Conservation (phyloP, 331 rosid species). For the Cydonia oblonga region DNA sequence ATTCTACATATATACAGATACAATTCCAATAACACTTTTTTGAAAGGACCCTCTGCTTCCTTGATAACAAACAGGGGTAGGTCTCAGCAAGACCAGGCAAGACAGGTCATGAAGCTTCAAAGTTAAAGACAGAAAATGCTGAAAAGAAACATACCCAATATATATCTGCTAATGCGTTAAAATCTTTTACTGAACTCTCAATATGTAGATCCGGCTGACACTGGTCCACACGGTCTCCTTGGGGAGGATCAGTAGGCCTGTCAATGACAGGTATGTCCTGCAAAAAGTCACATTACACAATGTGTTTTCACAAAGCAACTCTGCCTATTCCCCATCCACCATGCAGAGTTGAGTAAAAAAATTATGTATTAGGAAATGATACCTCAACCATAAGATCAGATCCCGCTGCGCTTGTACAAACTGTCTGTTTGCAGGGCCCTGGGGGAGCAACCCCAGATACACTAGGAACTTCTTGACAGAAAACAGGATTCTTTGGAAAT, state of each 20-base stretch:
- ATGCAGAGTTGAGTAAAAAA: neutral
- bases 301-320: slow-evolving; percentile 15
- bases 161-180: slow-evolving; percentile 54
- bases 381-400: slow-evolving; percentile 46
- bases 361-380: slow-evolving; percentile 11
- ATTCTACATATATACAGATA: neutral
- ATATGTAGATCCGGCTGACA: slow-evolving; percentile 39
- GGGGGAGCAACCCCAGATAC: slow-evolving; percentile 31
- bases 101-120: neutral
- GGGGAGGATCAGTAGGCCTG: slow-evolving; percentile 37
- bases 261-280: slow-evolving; percentile 49
- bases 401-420: slow-evolving; percentile 29
- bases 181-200: slow-evolving; percentile 46
- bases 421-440: slow-evolving; percentile 28
- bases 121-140: neutral
- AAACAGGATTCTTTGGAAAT: slow-evolving; percentile 43
- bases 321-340: neutral
- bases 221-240: slow-evolving; percentile 39
- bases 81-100: slow-evolving; percentile 10
- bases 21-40: no score
- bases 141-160: slow-evolving; percentile 68
- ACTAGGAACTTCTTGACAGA: slow-evolving; percentile 21
- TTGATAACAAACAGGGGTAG: neutral
- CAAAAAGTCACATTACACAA: slow-evolving; percentile 11
- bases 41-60: neutral